A percentile compares a stretch with the other conserved stretches of the same genome.
phyloP scores from a whole-genome alignment of 2,329 filamentous ascomycete species.

The Fusarium citri region DNA sequence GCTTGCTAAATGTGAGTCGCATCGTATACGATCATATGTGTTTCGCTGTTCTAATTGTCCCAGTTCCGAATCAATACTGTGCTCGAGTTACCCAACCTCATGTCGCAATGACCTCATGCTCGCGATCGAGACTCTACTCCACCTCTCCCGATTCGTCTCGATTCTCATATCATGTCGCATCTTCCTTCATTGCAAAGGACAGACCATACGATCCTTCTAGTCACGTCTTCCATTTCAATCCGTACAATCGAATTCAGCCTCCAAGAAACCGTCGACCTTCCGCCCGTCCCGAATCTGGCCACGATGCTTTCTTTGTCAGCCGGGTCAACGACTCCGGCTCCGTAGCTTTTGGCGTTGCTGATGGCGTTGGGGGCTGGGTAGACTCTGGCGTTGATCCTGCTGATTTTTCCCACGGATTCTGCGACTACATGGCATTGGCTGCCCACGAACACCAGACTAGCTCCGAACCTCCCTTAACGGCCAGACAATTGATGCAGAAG shows the following conservation, averaged over 20 bases:
- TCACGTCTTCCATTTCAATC: slow-evolving; percentile 79
- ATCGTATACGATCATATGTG: not conserved
- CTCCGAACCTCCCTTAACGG: slow-evolving; percentile 59
- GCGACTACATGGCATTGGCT: slow-evolving; percentile 88
- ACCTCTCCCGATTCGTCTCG: slow-evolving; percentile 45
- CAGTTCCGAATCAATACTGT: slow-evolving; percentile 32
- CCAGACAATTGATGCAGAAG: slow-evolving; percentile 79
- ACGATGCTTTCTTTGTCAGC: slow-evolving; percentile 96
- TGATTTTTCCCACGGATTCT: slow-evolving; percentile 93
- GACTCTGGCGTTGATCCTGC: slow-evolving; percentile 93
- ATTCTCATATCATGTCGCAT: slow-evolving; percentile 77
- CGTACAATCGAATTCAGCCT: slow-evolving; percentile 68
- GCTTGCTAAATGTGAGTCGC: slow-evolving; percentile 39
- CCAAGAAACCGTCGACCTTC: slow-evolving; percentile 52
- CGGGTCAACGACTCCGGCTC: slow-evolving; percentile 77
- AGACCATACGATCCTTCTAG: slow-evolving; percentile 73
- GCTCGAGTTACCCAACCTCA: slow-evolving; percentile 18
- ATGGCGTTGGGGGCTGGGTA: slow-evolving; percentile 95
- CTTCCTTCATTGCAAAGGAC: slow-evolving; percentile 80
- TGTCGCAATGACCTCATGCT: slow-evolving; percentile 32
- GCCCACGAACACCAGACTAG: slow-evolving; percentile 68
- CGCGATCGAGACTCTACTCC: slow-evolving; percentile 42
- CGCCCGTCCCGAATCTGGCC: slow-evolving; percentile 79
- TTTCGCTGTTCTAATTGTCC: slow-evolving; percentile 22
- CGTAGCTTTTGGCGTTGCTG: slow-evolving; percentile 88